Evolutionary conservation across 2,329 filamentous ascomycete genomes (phyloP), one percentile per base, ranked within the genome.

Genomic region (Tolypocladium nubicola): DNA sequence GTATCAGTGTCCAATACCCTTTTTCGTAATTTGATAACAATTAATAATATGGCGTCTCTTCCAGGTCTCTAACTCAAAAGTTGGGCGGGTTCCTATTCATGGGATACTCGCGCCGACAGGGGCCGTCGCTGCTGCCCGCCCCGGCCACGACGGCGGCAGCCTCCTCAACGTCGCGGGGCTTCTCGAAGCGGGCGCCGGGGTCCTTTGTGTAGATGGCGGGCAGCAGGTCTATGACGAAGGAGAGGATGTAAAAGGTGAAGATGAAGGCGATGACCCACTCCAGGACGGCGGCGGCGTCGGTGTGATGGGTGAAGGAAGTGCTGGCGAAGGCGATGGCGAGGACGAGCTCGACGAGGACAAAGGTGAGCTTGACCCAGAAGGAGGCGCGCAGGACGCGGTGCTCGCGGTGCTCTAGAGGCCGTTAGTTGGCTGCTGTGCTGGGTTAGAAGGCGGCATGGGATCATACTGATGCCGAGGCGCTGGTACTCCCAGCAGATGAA

Each of bases 401-500:
- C 59, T 91, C 76, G 61, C 87, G 87, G 76, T 92, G 89, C 69
- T 87, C 79, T 83, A 60, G 45, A 47, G 45, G 7, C 45, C 2
- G 26, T 47, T 47, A 30, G 45, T 4, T 11, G 14, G 45, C 45
- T 30, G 23, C 21, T 47, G 2, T 8, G 5, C 43, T 16, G 3
- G 0, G 23, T 5, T 8, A 41, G 14, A 14, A 11, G 3, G 4
- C 30, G 30, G 30, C 30, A 11, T n/a, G 26, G 55, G 23, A 43
- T 45, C 14, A 45, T 71, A 83, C 82, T 86, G 56, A 87, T 84
- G 33, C 91, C 90, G 1, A 97, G 80, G 2, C 89, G 85, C 66
- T 94, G 87, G 71, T 96, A 97, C 71, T 97, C 91, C 75, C 84
- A 85, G 76, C 92, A 97, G 62, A 93, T 88, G 72, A 92, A 93